Percentiles rank a stretch among this genome's conserved stretches.
Evolutionary conservation across 2,329 filamentous ascomycete genomes (phyloP).

Genomic region (Neobulgaria alba): DNA sequence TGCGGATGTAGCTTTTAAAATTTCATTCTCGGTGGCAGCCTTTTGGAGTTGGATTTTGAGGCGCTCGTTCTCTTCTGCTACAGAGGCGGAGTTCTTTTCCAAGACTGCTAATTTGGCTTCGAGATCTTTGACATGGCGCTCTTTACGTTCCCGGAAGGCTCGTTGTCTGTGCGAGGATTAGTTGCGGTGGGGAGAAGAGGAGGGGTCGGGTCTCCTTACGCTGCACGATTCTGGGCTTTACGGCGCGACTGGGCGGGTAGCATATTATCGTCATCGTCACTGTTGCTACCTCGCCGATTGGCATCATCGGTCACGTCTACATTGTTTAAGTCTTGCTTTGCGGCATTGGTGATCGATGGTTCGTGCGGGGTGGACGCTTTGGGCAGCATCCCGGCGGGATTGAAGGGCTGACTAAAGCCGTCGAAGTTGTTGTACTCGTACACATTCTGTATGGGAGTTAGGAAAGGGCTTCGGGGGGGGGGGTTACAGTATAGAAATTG

Average conservation of each 20-base stretch:
- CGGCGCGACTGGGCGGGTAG: constrained; percentile 49
- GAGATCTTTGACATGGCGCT: constrained; percentile 86
- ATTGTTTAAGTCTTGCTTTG: constrained; percentile 19
- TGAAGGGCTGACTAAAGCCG: constrained; percentile 21
- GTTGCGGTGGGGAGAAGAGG: background rate
- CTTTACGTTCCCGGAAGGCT: constrained; percentile 92
- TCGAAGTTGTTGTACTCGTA: constrained; percentile 27
- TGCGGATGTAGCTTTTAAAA: constrained; percentile 70
- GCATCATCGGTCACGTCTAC: constrained; percentile 22
- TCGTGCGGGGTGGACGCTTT: constrained; percentile 23
- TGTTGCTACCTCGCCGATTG: constrained; percentile 30
- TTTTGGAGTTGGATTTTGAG: constrained; percentile 78
- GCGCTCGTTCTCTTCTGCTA: constrained; percentile 77
- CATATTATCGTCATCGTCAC: constrained; percentile 41
- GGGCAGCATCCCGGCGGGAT: constrained; percentile 9
- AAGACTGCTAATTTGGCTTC: constrained; percentile 75
- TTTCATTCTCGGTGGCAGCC: constrained; percentile 84
- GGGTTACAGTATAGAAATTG: constrained; percentile 8
- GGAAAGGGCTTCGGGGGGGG: constrained; percentile 18
- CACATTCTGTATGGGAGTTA: constrained; percentile 26
- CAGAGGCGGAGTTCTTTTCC: constrained; percentile 62
- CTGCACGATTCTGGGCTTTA: constrained; percentile 65
- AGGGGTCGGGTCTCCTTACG: constrained; percentile 41
- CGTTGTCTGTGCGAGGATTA: constrained; percentile 57
- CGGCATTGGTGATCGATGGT: constrained; percentile 11